Evolutionary conservation across 73 alveolate species (phyloP).

Genomic region (Diophrys appendiculata): DNA sequence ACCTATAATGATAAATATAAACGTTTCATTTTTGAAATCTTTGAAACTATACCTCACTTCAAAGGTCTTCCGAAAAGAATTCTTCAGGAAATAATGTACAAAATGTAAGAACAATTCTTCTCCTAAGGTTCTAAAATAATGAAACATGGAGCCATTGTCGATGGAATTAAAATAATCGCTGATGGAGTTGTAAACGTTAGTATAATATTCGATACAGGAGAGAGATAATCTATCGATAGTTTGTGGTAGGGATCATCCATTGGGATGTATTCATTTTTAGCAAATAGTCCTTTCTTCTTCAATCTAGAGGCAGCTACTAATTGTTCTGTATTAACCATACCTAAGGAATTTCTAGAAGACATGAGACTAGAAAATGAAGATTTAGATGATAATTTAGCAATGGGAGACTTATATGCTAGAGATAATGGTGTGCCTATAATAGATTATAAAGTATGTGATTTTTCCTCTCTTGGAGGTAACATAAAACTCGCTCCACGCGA

Average conservation of each 20-base stretch:
- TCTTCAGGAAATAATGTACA: neutral
- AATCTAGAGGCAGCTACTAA: neutral
- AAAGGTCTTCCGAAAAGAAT: neutral
- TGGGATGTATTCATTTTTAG: neutral
- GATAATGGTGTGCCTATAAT: neutral
- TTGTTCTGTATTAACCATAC: neutral
- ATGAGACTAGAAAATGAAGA: neutral
- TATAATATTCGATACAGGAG: neutral
- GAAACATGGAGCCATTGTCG: neutral
- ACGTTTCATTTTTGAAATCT: neutral
- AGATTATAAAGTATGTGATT: neutral
- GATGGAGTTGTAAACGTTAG: neutral
- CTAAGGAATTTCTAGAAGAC: neutral
- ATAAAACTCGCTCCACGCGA: neutral
- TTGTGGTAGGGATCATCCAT: neutral
- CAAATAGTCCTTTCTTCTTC: neutral
- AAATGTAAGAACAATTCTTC: neutral
- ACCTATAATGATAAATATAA: slow-evolving; percentile 3
- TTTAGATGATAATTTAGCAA: neutral
- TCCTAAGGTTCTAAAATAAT: neutral
- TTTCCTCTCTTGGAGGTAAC: neutral
- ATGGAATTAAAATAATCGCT: neutral
- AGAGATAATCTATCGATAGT: neutral
- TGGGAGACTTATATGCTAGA: neutral
- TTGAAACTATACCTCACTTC: slow-evolving; percentile 4